These are phyloP conservation scores for Cerrena zonata DNA, from an alignment of 1,284 basidiomycete species.

Conservation along the genomic window DNA sequence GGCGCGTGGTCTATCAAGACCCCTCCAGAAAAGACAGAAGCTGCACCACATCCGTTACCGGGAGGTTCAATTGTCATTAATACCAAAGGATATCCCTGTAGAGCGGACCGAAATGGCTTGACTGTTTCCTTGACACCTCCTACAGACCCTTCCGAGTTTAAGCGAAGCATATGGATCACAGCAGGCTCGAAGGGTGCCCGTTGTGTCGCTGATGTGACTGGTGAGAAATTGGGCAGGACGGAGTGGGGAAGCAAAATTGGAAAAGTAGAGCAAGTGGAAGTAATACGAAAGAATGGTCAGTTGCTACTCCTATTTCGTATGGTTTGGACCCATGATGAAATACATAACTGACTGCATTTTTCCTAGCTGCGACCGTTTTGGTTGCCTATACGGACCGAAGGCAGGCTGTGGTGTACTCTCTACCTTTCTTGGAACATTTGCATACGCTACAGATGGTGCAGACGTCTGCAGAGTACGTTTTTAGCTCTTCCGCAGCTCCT, in stretches of 20 bases:
- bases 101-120: conserved; percentile 42
- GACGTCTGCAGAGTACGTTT: conserved; percentile 30
- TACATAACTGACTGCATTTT: conserved; percentile 1
- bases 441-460: conserved; percentile 44
- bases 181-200: conserved; percentile 56
- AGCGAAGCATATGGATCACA: conserved; percentile 40
- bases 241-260: conserved; percentile 56
- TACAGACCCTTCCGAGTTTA: conserved; percentile 14
- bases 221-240: conserved; percentile 50
- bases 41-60: conserved; percentile 45
- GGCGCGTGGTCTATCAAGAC: conserved; percentile 45
- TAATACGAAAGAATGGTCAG: conserved; percentile 53
- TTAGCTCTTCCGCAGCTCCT: conserved; percentile 31
- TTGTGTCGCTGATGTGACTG: conserved; percentile 50
- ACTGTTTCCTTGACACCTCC: conserved; percentile 25
- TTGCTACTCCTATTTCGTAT: background rate
- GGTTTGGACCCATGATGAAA: background rate
- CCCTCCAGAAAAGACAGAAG: conserved; percentile 37
- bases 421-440: conserved; percentile 60
- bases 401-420: conserved; percentile 58
- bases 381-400: conserved; percentile 57
- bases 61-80: conserved; percentile 59
- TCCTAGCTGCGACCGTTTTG: conserved; percentile 53
- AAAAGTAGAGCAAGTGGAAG: conserved; percentile 39
- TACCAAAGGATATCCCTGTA: conserved; percentile 45